phyloP scores from a whole-genome alignment of 345 rosid genomes.

The Microcos paniculata region DNA sequence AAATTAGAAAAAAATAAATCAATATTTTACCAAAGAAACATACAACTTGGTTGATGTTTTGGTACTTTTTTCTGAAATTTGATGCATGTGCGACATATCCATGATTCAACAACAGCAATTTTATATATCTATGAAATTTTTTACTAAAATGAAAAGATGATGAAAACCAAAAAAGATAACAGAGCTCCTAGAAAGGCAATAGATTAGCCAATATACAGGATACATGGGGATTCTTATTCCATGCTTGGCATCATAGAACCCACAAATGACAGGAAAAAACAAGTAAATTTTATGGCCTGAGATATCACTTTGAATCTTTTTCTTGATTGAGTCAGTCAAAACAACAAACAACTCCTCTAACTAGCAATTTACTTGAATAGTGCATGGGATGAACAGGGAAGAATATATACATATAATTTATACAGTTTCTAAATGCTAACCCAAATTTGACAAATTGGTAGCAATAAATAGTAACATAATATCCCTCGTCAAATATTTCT shows the following conservation, averaged over 20 bases:
- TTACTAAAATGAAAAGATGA: neutral
- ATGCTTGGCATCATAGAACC: neutral
- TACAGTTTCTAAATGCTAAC: neutral
- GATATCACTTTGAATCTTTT: neutral
- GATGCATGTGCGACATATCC: neutral
- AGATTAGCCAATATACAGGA: neutral
- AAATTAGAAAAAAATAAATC: neutral
- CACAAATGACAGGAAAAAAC: neutral
- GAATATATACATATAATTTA: neutral
- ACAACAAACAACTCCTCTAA: neutral
- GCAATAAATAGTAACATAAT: neutral
- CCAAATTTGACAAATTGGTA: neutral
- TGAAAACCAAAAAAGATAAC: neutral
- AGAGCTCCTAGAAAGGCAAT: neutral
- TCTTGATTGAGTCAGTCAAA: neutral
- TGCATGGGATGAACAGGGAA: neutral
- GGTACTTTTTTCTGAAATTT: neutral
- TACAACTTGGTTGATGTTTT: neutral
- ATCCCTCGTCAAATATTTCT: neutral
- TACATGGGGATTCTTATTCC: neutral
- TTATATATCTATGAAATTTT: neutral
- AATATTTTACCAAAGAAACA: neutral
- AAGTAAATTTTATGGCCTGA: neutral
- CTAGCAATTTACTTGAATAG: neutral
- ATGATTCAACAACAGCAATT: neutral